These are phyloP conservation scores for Rhodotorula sp. DNA, from an alignment of 1,284 basidiomycete genomes.

Conservation along the genomic window DNA sequence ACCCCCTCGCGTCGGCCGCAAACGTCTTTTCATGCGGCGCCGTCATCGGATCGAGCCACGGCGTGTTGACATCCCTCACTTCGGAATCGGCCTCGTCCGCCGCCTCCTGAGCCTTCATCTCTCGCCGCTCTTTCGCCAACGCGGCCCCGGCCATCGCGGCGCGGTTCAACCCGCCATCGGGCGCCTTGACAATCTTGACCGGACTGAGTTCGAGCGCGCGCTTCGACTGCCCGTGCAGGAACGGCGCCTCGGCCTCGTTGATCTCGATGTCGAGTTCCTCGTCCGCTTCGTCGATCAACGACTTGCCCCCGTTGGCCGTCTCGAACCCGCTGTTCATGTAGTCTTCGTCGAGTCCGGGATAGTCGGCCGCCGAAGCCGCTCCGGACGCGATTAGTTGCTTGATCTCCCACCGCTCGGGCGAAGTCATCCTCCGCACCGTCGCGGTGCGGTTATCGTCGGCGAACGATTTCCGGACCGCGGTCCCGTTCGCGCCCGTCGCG, in stretches of 20 bases:
- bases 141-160: slow-evolving; percentile 91
- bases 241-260: slow-evolving; percentile 93
- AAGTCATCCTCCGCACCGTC: slow-evolving; percentile 86
- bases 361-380: slow-evolving; percentile 85
- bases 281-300: slow-evolving; percentile 68
- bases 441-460: slow-evolving; percentile 48
- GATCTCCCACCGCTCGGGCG: slow-evolving; percentile 98
- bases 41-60: slow-evolving; percentile 98
- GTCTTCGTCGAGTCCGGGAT: slow-evolving; percentile 93
- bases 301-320: slow-evolving; percentile 50
- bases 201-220: slow-evolving; percentile 92
- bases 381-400: slow-evolving; percentile 98
- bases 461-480: slow-evolving; percentile 54
- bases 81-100: slow-evolving; percentile 94
- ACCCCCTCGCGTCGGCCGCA: slow-evolving; percentile 87
- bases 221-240: slow-evolving; percentile 94
- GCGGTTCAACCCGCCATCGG: slow-evolving; percentile 67
- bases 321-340: slow-evolving; percentile 57
- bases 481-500: slow-evolving; percentile 55
- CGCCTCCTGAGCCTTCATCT: slow-evolving; percentile 87
- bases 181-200: slow-evolving; percentile 80
- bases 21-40: slow-evolving; percentile 80
- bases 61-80: slow-evolving; percentile 85
- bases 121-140: slow-evolving; percentile 89
- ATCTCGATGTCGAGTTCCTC: slow-evolving; percentile 97